A percentile compares a stretch with the other conserved stretches of the same genome.
Conservation (phyloP, 495 filamentous ascomycete genomes). For the Talaromyces stipitatus region DNA sequence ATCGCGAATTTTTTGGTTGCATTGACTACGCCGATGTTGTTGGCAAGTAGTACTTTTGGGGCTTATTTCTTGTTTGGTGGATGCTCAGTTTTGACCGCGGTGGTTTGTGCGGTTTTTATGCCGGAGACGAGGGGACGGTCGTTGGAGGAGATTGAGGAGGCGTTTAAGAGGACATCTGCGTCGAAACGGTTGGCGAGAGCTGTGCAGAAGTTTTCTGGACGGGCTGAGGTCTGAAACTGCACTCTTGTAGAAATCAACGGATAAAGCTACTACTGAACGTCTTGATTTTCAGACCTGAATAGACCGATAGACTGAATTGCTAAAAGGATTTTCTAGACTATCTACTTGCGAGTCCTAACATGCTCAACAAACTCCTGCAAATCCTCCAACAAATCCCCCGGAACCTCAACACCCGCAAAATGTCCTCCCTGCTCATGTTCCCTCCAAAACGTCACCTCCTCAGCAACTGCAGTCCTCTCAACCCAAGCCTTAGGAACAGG, state of each 20-base stretch:
- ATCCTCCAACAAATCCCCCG: background rate
- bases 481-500: slow-evolving; percentile 33
- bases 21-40: slow-evolving; percentile 53
- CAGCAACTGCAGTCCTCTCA: slow-evolving; percentile 13
- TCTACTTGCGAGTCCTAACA: background rate
- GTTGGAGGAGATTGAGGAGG: slow-evolving; percentile 51
- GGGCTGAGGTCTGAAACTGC: background rate
- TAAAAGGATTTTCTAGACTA: background rate
- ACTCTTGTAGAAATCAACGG: background rate
- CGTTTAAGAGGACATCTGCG: slow-evolving; percentile 25
- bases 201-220: background rate
- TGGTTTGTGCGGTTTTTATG: slow-evolving; percentile 47
- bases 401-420: slow-evolving; percentile 5
- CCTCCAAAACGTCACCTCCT: slow-evolving; percentile 28
- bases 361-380: background rate
- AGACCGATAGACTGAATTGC: too few species aligned
- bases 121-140: slow-evolving; percentile 51
- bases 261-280: too few species aligned
- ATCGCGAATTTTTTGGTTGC: slow-evolving; percentile 56
- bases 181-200: background rate
- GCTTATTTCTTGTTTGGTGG: slow-evolving; percentile 56
- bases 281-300: too few species aligned
- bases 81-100: slow-evolving; percentile 36
- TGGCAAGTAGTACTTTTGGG: slow-evolving; percentile 46
- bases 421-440: slow-evolving; percentile 21